phyloP scores from a whole-genome alignment of 345 rosid species.

The Gossypium raimondii region DNA sequence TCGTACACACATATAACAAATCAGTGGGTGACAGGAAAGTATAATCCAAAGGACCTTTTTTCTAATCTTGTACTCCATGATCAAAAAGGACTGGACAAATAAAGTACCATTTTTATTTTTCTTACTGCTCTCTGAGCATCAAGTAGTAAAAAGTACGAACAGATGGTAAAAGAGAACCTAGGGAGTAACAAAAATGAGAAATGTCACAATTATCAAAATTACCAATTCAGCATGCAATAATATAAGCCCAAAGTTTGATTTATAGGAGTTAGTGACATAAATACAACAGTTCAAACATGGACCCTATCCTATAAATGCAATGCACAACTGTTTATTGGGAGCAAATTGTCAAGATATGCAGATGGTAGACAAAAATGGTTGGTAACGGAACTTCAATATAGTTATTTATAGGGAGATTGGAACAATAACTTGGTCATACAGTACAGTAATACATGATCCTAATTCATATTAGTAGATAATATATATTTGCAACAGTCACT shows the following conservation, averaged over 20 bases:
- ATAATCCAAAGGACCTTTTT: background rate
- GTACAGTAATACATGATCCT: background rate
- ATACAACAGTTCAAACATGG: background rate
- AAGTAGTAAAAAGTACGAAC: background rate
- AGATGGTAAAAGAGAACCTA: background rate
- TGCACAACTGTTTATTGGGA: background rate
- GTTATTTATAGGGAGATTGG: background rate
- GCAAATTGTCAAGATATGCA: background rate
- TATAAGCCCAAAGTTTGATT: background rate
- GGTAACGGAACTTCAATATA: background rate
- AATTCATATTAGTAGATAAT: background rate
- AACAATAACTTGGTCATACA: background rate
- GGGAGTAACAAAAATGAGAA: background rate
- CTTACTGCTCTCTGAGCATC: background rate
- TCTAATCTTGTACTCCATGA: background rate
- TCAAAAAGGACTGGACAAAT: background rate
- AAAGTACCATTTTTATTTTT: background rate
- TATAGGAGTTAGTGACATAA: background rate
- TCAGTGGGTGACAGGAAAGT: background rate
- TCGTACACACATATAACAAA: constrained; percentile 4
- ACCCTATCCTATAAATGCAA: background rate
- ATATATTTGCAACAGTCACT: background rate
- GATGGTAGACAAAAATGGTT: background rate
- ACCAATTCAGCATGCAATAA: background rate
- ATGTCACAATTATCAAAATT: background rate